A percentile compares a stretch with the other conserved stretches of the same genome.
These are phyloP conservation scores for Pythium folliculosum DNA, from an alignment of 352 stramenopile species.

Conservation along the genomic window DNA sequence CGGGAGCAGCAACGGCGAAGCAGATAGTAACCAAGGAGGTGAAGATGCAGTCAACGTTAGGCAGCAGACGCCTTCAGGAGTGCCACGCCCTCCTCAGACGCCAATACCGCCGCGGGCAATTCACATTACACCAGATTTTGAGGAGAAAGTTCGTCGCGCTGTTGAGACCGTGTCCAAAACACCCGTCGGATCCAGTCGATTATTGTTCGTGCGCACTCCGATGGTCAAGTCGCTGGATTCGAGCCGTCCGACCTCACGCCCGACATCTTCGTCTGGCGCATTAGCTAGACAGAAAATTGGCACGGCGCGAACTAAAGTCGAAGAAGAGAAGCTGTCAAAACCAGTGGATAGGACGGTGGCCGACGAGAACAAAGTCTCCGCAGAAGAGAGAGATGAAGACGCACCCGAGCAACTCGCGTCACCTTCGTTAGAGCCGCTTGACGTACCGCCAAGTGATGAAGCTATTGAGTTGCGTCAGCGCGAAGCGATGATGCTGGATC, in stretches of 20 bases:
- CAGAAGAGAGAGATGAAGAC: background rate
- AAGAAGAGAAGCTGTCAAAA: background rate
- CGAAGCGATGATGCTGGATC: constrained; percentile 17
- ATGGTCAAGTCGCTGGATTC: constrained; percentile 30
- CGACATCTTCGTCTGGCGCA: constrained; percentile 16
- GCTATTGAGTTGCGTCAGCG: constrained; percentile 7
- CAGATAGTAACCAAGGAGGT: background rate
- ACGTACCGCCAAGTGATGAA: constrained; percentile 1
- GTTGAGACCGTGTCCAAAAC: constrained; percentile 49
- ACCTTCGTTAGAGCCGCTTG: background rate
- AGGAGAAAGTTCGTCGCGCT: constrained; percentile 53
- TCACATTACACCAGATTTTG: constrained; percentile 47
- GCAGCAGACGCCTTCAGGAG: background rate
- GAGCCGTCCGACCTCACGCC: background rate
- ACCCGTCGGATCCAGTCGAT: constrained; percentile 42
- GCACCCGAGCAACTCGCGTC: no score
- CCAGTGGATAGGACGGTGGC: background rate
- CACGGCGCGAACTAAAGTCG: background rate
- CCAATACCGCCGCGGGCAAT: background rate
- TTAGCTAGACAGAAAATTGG: constrained; percentile 8
- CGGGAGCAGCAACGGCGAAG: background rate
- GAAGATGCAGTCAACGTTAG: background rate
- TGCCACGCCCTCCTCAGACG: background rate
- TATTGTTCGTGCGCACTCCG: constrained; percentile 45
- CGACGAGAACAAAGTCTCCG: background rate